Base-by-base conservation (phyloP, 192 early-diverging fungal genomes). In the Coemansia sp. region DNA sequence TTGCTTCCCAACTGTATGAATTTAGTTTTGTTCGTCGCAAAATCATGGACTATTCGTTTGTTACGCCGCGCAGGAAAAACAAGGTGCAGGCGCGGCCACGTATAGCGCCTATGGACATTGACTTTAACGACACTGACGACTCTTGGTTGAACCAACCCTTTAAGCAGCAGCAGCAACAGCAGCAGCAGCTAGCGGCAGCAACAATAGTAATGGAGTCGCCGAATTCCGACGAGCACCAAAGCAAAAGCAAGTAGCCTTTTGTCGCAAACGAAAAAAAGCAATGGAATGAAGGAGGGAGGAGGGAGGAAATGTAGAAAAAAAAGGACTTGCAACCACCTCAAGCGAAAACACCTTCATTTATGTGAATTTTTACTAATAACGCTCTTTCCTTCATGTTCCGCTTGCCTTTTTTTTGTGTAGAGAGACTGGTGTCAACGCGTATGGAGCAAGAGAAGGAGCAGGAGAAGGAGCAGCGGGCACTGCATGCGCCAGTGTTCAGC, bases 31-130 rank as follows among this genome's bases (percentile, higher is more conserved):
- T 29, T 29, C 3, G 1, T 29, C 3, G 29, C 5, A 9, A 4
- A 32, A 34, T 64, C 61, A 77, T 77, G 75, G 67, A 65, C 57
- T 79, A 65, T 59, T 55, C 62, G 10, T 79, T 79, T 61, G 71
- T 67, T 52, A 59, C 71, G 17, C 19, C 55, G 19, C 64, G 61
- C 63, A 22, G 29, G 34, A 23, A 65, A 45, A 13, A 57, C 19
- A 29, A 38, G 42, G 59, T 45, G 48, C 63, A 58, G 45, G 42
- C 67, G 64, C 62, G 65, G 17, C 10, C 42, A 38, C 34, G 76
- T 52, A n/a, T 71, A 67, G 20, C 76, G 20, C 76, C 76, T 9
- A 79, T 79, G 76, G 78, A 81, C 60, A 58, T 81, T 48, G 78
- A 81, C 66, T 46, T 55, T 42, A 52, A 64, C 50, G 78, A 74